Percentiles rank a stretch among this genome's conserved stretches.
Evolutionary conservation across 2,329 filamentous ascomycete species (phyloP).

Genomic region (Scedosporium apiospermum): DNA sequence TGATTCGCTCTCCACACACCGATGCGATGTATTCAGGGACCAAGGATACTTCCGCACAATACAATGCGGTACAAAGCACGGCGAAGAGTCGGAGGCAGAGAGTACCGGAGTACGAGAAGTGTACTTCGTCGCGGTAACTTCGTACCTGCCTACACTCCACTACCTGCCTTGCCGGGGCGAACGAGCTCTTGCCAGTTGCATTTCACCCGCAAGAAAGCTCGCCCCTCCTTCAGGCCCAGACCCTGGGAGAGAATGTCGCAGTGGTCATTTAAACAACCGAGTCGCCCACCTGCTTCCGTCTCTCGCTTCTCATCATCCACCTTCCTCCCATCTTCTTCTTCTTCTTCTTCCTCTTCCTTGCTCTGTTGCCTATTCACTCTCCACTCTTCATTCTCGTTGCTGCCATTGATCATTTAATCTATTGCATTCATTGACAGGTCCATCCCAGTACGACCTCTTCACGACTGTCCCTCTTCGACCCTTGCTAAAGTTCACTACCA

Average conservation of each 20-base stretch:
- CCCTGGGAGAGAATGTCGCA: background rate
- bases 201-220: constrained; percentile 2
- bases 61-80: background rate
- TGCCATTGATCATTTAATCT: background rate
- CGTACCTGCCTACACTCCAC: background rate
- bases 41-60: background rate
- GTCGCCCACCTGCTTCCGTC: background rate
- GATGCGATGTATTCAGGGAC: background rate
- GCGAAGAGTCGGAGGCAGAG: background rate
- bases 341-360: background rate
- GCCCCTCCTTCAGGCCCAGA: background rate
- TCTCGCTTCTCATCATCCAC: constrained; percentile 4
- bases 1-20: background rate
- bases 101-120: background rate
- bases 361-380: background rate
- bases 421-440: no score
- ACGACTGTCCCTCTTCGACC: no score
- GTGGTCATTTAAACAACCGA: constrained; percentile 2
- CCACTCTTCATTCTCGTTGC: background rate
- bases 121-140: background rate
- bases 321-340: constrained; percentile 7
- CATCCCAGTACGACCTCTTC: no score
- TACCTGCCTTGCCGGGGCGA: background rate
- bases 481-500: no score
- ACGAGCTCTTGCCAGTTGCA: background rate